Evolutionary conservation across 495 filamentous ascomycete species (phyloP), one percentile per base, ranked within the genome.

Genomic region (Xylona heveae): DNA sequence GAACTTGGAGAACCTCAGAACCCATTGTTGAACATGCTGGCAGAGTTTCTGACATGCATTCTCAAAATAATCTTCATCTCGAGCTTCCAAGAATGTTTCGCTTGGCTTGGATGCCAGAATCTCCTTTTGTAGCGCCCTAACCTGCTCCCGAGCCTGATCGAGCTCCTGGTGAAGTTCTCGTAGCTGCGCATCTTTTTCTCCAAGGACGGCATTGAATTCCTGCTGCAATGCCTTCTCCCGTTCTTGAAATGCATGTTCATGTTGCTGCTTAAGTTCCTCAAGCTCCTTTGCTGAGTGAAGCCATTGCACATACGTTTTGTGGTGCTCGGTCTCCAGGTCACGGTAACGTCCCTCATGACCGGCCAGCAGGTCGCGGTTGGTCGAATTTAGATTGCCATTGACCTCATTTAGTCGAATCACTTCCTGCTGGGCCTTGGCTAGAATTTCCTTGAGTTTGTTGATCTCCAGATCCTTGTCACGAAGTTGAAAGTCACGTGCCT

Each of bases 31-130:
- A 10, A 93, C 80, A 42, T 91, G 82, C 42, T 79, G 74, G 48
- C 80, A 95, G 10, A 97, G 68, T 47, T 84, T 70, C 45, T 92
- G 79, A 52, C 85, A 94, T n/a, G 81, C 79, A 44, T 67, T 69
- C 41, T 88, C 78, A 45, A 97, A 95, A 57, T 93, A 83, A 48
- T 92, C 81, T 41, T 90, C 79, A 46, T 94, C 88, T 42, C 71
- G 68, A 30, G 80, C 58, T 30, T 66, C 66, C 38, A 95, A 70
- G 47, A 90, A 84, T 35, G 73, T 68, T 42, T 73, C 68, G 28
- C 53, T 51, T 30, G 68, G 61, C 25, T 69, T 68, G 14, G 68
- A 60, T 6, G 68, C 64, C 16, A 84, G 61, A 36, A 93, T 80
- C 49, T 93, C 74, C 38, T 72, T 61, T 44, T 95, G 83, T 43